These are phyloP conservation scores for Solanum lycopersicoides DNA, from an alignment of 257 asterid species.

Conservation along the genomic window DNA sequence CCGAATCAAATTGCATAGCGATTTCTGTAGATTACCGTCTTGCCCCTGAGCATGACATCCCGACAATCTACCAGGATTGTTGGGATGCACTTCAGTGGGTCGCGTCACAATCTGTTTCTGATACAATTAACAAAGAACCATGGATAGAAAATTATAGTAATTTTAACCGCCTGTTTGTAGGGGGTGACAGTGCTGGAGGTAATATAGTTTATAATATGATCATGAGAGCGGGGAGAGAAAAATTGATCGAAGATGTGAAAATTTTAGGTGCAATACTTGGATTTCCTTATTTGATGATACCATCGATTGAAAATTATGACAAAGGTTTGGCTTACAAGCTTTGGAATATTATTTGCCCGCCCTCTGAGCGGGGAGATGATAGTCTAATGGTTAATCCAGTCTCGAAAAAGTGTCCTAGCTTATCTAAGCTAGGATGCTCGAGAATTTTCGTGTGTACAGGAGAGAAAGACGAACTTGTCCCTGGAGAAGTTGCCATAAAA, in stretches of 20 bases:
- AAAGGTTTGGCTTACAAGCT: not conserved
- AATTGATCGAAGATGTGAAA: not conserved
- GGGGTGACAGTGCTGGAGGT: conserved; percentile 25
- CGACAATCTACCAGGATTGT: not conserved
- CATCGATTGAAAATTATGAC: not conserved
- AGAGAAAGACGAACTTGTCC: not conserved
- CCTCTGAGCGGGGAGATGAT: not conserved
- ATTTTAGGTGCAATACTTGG: not conserved
- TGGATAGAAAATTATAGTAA: conserved; percentile 4
- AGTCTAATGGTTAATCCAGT: conserved; percentile 9
- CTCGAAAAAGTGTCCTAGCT: not conserved
- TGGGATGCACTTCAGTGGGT: conserved; percentile 33
- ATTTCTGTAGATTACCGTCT: conserved; percentile 18
- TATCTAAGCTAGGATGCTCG: not conserved
- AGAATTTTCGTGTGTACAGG: not conserved
- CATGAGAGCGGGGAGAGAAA: not conserved
- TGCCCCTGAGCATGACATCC: not conserved
- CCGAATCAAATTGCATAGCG: not conserved
- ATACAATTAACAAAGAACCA: not conserved
- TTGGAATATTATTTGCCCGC: not conserved
- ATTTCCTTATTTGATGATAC: conserved; percentile 4
- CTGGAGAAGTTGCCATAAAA: not conserved
- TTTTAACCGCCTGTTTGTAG: not conserved
- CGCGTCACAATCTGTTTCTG: not conserved
- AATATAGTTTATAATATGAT: conserved; percentile 13